These are phyloP conservation scores for Ceratobasidium sp. DNA, from an alignment of 1,284 basidiomycete genomes.

Conservation along the genomic window DNA sequence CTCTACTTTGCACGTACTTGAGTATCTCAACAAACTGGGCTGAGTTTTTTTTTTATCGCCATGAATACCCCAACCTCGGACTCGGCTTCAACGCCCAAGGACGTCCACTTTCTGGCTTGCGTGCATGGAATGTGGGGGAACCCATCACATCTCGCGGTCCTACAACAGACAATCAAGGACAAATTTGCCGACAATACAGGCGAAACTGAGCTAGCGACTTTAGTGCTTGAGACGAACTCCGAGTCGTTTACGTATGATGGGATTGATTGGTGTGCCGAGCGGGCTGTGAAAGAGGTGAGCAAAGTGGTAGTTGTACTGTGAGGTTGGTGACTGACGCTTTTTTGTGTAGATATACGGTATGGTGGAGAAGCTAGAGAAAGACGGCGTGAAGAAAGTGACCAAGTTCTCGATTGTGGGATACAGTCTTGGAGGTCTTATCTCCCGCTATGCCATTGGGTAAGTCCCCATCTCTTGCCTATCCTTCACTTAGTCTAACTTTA, in stretches of 20 bases:
- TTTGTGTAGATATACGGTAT: constrained; percentile 62
- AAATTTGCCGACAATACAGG: constrained; percentile 50
- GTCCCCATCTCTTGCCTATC: constrained; percentile 39
- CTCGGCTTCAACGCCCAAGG: background rate
- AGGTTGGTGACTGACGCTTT: constrained; percentile 19
- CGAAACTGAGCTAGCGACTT: constrained; percentile 58
- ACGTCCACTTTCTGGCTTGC: constrained; percentile 70
- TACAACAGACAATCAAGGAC: constrained; percentile 55
- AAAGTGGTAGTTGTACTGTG: constrained; percentile 47
- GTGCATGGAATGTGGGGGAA: constrained; percentile 90
- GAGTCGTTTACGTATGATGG: constrained; percentile 76
- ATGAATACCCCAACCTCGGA: constrained; percentile 13
- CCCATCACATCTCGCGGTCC: constrained; percentile 61
- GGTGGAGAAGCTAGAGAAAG: constrained; percentile 63
- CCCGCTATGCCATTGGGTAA: constrained; percentile 80
- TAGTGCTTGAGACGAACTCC: constrained; percentile 65
- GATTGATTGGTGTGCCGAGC: constrained; percentile 77
- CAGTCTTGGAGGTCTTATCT: constrained; percentile 81
- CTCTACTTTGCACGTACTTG: too few species aligned
- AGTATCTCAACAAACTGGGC: too few species aligned
- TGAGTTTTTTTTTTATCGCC: background rate
- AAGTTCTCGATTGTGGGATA: constrained; percentile 81
- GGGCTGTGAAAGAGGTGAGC: constrained; percentile 72
- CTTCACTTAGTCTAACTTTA: background rate
- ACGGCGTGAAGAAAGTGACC: constrained; percentile 64